A percentile compares a stretch with the other conserved stretches of the same genome.
Evolutionary conservation across 768 basidiomycete species (phyloP).

Genomic region (Harrya chromipes): DNA sequence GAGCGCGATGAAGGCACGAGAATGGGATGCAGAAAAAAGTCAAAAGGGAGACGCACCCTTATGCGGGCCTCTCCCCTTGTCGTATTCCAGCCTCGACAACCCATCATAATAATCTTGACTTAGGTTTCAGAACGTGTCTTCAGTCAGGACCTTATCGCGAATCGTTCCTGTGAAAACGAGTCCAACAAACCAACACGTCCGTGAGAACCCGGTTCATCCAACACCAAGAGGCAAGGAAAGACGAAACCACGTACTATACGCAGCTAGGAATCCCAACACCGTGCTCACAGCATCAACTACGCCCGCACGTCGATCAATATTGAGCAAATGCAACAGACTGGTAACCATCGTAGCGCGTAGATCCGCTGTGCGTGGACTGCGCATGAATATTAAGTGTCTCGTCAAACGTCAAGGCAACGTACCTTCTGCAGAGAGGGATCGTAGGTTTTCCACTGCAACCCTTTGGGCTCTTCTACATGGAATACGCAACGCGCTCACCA

Average conservation of each 20-base stretch:
- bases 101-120: constrained; percentile 19
- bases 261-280: constrained; percentile 10
- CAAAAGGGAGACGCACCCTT: not conserved
- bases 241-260: constrained; percentile 13
- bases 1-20: not conserved
- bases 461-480: constrained; percentile 16
- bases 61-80: constrained; percentile 1
- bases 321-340: constrained; percentile 15
- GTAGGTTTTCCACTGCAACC: constrained; percentile 12
- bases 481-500: constrained; percentile 15
- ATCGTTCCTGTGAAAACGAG: constrained; percentile 15
- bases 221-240: not conserved
- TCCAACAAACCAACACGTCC: no score
- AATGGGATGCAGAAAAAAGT: not conserved
- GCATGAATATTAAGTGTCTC: no score
- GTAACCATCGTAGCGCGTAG: constrained; percentile 11
- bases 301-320: no score
- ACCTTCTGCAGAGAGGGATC: constrained; percentile 16
- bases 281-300: constrained; percentile 17
- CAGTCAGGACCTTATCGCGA: constrained; percentile 12
- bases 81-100: constrained; percentile 11
- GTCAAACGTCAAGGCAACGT: not conserved
- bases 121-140: constrained; percentile 17
- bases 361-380: constrained; percentile 4
- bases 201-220: not conserved